phyloP scores from a whole-genome alignment of 768 basidiomycete genomes.

The Lactifluus subvellereus region DNA sequence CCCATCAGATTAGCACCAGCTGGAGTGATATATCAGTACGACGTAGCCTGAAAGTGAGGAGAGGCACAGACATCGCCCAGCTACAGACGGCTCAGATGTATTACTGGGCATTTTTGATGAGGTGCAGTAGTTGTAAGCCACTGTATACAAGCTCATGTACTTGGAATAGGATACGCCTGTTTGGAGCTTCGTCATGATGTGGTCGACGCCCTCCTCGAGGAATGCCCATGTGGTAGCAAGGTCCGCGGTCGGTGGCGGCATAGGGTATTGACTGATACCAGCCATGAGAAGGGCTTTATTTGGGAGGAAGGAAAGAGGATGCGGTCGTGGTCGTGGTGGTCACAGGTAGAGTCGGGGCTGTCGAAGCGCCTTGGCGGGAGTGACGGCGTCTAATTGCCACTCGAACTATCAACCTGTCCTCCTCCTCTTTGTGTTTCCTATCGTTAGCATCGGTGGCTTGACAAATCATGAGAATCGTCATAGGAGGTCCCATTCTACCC shows the following conservation, averaged over 20 bases:
- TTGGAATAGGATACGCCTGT: conserved; percentile 85
- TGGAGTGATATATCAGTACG: conserved; percentile 27
- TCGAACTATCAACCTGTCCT: too few species aligned
- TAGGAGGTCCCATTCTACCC: too few species aligned
- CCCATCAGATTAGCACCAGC: conserved; percentile 96
- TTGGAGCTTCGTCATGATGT: conserved; percentile 88
- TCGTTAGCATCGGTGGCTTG: neutral
- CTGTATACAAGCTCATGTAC: conserved; percentile 86
- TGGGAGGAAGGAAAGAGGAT: neutral
- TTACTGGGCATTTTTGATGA: conserved; percentile 69
- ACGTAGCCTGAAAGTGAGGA: neutral
- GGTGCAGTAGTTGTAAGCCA: conserved; percentile 97
- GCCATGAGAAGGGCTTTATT: conserved; percentile 12
- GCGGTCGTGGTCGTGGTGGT: conserved; percentile 15
- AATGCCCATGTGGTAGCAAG: conserved; percentile 83
- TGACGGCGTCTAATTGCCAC: neutral
- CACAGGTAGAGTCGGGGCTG: conserved; percentile 7
- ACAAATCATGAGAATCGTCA: too few species aligned
- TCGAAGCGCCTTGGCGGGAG: neutral
- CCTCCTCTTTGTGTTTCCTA: neutral
- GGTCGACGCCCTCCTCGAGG: conserved; percentile 82
- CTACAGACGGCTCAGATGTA: conserved; percentile 34
- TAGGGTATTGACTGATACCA: conserved; percentile 27
- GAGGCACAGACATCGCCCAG: conserved; percentile 51
- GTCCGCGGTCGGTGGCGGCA: conserved; percentile 65